Percentiles rank a stretch among this genome's conserved stretches.
Conservation (phyloP, 164 flowering plant genomes). For the Vitis amurensis region DNA sequence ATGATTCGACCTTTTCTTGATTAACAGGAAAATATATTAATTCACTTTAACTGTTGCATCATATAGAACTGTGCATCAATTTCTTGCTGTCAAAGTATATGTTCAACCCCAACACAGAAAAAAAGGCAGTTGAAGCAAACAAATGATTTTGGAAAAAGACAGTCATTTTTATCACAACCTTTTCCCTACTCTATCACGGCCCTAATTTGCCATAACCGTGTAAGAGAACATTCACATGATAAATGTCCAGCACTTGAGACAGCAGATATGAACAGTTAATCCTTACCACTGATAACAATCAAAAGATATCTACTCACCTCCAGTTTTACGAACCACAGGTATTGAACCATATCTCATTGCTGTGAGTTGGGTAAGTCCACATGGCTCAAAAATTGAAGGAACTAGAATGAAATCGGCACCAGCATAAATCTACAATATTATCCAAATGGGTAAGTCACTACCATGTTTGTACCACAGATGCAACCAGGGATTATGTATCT, state of each 20-base stretch:
- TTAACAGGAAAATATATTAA: too few relatives aligned
- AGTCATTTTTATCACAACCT: background rate
- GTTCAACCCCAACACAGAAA: background rate
- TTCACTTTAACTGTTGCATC: background rate
- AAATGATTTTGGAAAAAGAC: background rate
- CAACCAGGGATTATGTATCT: background rate
- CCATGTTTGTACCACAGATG: background rate
- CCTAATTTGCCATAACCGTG: too few relatives aligned
- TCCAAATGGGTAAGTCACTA: conserved; percentile 4
- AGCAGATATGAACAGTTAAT: background rate
- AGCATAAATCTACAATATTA: conserved; percentile 72
- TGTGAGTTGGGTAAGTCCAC: conserved; percentile 91
- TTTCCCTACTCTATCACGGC: too few relatives aligned
- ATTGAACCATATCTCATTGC: conserved; percentile 98
- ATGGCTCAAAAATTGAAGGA: conserved; percentile 97
- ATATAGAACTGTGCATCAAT: background rate
- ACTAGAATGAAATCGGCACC: conserved; percentile 93
- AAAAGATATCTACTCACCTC: conserved; percentile 51
- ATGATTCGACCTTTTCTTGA: too few relatives aligned
- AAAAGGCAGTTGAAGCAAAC: background rate
- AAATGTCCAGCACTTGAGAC: too few relatives aligned
- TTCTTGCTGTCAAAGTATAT: background rate
- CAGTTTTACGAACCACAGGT: conserved; percentile 95
- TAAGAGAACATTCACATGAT: too few relatives aligned
- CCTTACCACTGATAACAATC: background rate